Conservation (phyloP, 768 basidiomycete genomes). For the Mycena olivaceomarginata region DNA sequence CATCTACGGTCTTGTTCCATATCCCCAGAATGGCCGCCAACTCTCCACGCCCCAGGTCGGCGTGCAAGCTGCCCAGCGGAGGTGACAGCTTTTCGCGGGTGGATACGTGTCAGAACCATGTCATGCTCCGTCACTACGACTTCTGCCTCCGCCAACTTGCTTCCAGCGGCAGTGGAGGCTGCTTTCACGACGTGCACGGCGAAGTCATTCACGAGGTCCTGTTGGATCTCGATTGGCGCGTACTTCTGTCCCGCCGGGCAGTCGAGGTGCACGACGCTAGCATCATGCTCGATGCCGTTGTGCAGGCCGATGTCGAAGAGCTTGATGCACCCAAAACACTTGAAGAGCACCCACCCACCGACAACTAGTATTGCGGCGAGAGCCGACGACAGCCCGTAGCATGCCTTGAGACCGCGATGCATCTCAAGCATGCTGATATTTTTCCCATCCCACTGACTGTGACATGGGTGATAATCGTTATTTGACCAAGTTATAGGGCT, state of each 20-base stretch:
- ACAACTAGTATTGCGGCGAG: too few species aligned
- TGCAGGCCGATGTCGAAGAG: too few species aligned
- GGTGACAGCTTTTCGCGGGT: slow-evolving; percentile 68
- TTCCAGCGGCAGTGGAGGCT: slow-evolving; percentile 35
- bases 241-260: too few species aligned
- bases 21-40: slow-evolving; percentile 79
- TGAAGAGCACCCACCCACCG: too few species aligned
- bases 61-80: slow-evolving; percentile 66
- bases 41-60: slow-evolving; percentile 80
- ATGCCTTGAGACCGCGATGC: too few species aligned
- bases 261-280: too few species aligned
- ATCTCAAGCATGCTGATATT: slow-evolving; percentile 62
- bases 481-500: background rate
- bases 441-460: slow-evolving; percentile 71
- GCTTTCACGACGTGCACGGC: slow-evolving; percentile 52
- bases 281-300: too few species aligned
- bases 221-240: slow-evolving; percentile 48
- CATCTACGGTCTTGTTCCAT: slow-evolving; percentile 62
- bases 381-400: too few species aligned
- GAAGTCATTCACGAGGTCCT: slow-evolving; percentile 60
- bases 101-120: slow-evolving; percentile 71
- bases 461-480: background rate
- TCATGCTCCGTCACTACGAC: slow-evolving; percentile 62
- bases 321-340: too few species aligned
- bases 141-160: slow-evolving; percentile 53